Evolutionary conservation across 345 rosid species (phyloP), one percentile per base, ranked within the genome.

Genomic region (Xanthoceras sorbifolium): DNA sequence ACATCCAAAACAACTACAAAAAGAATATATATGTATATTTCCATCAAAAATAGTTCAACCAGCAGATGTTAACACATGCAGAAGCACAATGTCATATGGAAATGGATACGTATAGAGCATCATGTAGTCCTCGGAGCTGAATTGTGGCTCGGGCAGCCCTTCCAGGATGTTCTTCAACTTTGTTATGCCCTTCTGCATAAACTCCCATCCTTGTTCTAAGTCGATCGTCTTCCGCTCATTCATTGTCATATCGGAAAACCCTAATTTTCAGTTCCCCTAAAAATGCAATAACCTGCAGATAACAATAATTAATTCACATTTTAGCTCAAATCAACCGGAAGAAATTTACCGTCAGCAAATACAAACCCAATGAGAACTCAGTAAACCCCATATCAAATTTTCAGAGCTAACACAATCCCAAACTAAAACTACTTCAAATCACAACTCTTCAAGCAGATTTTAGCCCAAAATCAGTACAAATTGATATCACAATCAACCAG

Each of bases 121-220:
- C 83, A 87, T 90, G 78, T 88, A 85, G 36, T 91, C 91, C 62
- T 88, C 92, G 0, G 97, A 76, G 67, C 60, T 87, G 78, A 90
- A 90, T 76, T 77, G 86, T 0, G 84, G 82, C 78, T 87, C 91
- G 0, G 78, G 72, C 2, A 76, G 32, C 61, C 90, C 94, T 74
- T 91, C 97, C n/a, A 91, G 79, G 73, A 90, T 81, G 67, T 82
- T 83, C 85, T 85, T 87, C 75, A 91, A 77, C 86, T 90, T 90
- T 48, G 76, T 79, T 48, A 90, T 87, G 31, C 92, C 97, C 60
- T 82, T 84, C 85, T 81, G 88, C 92, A 91, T 82, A 74, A 77
- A 82, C 29, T 81, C 86, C 94, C 97, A 90, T 83, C 94, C 92
- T 48, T 87, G 82, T 20, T 85, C 91, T 28, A 90, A 76, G 64